Evolutionary conservation across 345 rosid species (phyloP).

Genomic region (Salix dunnii): DNA sequence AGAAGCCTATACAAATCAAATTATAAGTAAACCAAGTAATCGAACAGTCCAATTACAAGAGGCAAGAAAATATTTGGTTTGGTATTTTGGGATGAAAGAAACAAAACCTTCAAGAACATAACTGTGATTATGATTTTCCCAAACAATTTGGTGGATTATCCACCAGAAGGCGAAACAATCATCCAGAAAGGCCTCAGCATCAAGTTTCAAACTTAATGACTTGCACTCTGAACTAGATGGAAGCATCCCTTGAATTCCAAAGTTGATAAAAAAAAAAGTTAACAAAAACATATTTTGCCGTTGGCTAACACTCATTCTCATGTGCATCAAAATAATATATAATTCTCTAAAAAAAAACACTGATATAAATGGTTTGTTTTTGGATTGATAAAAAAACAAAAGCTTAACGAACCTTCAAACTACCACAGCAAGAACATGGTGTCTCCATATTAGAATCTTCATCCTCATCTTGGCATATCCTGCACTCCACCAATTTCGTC

Average conservation of each 20-base stretch:
- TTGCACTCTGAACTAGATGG: neutral
- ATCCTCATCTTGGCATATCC: constrained; percentile 95
- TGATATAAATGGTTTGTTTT: neutral
- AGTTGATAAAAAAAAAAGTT: neutral
- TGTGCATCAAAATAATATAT: neutral
- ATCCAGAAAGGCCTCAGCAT: neutral
- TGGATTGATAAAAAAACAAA: neutral
- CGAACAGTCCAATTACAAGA: no score
- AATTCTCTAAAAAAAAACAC: neutral
- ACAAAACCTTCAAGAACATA: neutral
- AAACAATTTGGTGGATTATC: neutral
- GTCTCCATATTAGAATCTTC: constrained; percentile 80
- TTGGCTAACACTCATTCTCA: neutral
- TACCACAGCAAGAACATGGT: constrained; percentile 87
- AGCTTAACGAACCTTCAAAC: constrained; percentile 63
- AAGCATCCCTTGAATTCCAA: neutral
- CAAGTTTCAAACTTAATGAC: constrained; percentile 10
- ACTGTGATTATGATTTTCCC: neutral
- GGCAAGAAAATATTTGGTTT: neutral
- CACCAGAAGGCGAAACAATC: neutral
- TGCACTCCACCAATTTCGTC: constrained; percentile 65
- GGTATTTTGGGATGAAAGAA: neutral
- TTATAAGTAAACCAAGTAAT: no score
- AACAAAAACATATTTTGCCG: neutral
- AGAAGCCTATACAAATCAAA: no score